Base-by-base conservation (phyloP, 2,329 filamentous ascomycete species). In the Fusarium haematococcum region DNA sequence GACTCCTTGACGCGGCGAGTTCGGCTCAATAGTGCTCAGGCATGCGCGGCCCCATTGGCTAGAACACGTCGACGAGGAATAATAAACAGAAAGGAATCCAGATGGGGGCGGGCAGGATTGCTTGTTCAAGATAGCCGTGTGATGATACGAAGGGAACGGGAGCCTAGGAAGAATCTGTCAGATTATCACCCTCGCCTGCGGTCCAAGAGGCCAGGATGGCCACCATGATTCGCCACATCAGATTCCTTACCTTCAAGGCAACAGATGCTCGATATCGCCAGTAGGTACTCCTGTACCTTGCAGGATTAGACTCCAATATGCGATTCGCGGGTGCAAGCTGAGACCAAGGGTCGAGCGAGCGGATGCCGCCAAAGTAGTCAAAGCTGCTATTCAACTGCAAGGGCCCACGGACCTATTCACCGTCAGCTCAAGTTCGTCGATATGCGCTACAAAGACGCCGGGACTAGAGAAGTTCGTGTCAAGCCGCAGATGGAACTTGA, bases 1-100 rank as follows among this genome's bases (percentile, higher is more conserved):
- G 72, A 52, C 65, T 70, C 61, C 52, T 66, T 73, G 76, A 73
- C 70, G 66, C 60, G 66, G 71, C 65, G 62, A 71, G 70, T 63
- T 69, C 50, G 62, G 63, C 48, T 70, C 74, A 79, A 68, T 67
- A 62, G 68, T 74, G 43, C 65, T 74, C 54, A 68, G 69, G 67
- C 64, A 76, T 73, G 70, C 66, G 67, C 65, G 66, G 64, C 62
- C 69, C 69, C 67, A 72, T 79, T 78, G 71, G 70, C 60, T 59
- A 45, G 48, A 61, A 52, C 20, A 68, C 45, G 30, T 52, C 41
- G 63, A 56, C 54, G 35, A 71, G 59, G 32, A 76, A 74, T 60
- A 75, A 75, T 43, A 73, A 72, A 75, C 57, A 68, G 65, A 69
- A n/a, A 76, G 75, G 72, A 76, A 77, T 65, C 73, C 60, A 37